phyloP scores from a whole-genome alignment of 176 grass and related monocot genomes.

The Elaeis guineensis region DNA sequence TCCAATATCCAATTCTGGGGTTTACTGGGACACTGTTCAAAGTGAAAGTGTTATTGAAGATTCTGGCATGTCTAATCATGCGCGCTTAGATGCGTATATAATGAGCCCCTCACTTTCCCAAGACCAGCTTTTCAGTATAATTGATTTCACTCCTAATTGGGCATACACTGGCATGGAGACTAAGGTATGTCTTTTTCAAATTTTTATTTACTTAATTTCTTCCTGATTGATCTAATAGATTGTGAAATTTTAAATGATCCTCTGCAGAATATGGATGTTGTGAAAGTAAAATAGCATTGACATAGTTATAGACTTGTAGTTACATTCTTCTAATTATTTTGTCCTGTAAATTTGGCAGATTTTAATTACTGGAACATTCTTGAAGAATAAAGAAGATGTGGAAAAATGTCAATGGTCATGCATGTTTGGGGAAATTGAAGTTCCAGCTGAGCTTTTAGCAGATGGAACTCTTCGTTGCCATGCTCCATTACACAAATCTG shows the following conservation, averaged over 20 bases:
- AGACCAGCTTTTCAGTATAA: slow-evolving; percentile 98
- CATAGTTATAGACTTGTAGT: too few relatives aligned
- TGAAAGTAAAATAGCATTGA: too few relatives aligned
- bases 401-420: slow-evolving; percentile 92
- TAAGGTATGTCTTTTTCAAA: slow-evolving; percentile 37
- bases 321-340: not conserved
- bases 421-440: slow-evolving; percentile 97
- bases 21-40: slow-evolving; percentile 60
- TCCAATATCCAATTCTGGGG: slow-evolving; percentile 66
- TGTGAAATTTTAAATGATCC: too few relatives aligned
- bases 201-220: too few relatives aligned
- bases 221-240: too few relatives aligned
- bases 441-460: slow-evolving; percentile 65
- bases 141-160: slow-evolving; percentile 92
- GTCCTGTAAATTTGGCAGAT: slow-evolving; percentile 38
- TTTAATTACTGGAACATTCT: slow-evolving; percentile 85
- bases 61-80: slow-evolving; percentile 53
- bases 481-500: slow-evolving; percentile 60
- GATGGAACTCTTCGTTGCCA: slow-evolving; percentile 80
- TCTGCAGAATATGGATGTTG: too few relatives aligned
- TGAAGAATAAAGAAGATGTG: slow-evolving; percentile 73
- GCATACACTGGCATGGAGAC: slow-evolving; percentile 34
- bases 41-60: slow-evolving; percentile 56
- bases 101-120: slow-evolving; percentile 86
- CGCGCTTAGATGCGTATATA: slow-evolving; percentile 56